Evolutionary conservation across 78 protist species (phyloP), one percentile per base, ranked within the genome.

Genomic region (Bodo saltans): DNA sequence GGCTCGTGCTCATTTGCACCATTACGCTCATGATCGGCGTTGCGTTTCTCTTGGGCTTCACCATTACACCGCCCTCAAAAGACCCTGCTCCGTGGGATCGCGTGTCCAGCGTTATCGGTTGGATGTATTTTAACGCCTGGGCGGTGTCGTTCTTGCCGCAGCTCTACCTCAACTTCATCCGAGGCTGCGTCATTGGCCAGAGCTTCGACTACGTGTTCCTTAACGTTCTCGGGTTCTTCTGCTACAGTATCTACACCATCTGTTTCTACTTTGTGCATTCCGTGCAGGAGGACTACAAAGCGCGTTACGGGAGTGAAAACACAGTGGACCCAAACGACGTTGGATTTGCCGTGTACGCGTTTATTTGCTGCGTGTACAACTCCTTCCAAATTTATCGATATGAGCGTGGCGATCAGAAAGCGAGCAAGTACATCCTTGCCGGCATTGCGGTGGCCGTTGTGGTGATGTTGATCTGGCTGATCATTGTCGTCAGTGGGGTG

Each of bases 51-150:
- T 4, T 74, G n/a, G 79, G 79, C 34, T 42, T 74, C 70, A 42
- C 47, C 34, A 12, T 74, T 3, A 17, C 29, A 12, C 47, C 47
- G 42, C 60, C 29, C 30, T 33, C 79, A 21, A 32, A 74, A 21
- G 79, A 74, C 60, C 79, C 79, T 3, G 42, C 47, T 3, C 79
- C 79, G 30, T 76, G 81, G 81, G 81, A 17, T 25, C 37, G 69
- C 72, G 35, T 76, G 37, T 33, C 69, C 37, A 3, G 38, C 69
- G 81, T 83, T 28, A 69, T 39, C 32, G 98, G 98, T 0, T 93
- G 95, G 94, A 42, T 74, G 12, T 95, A 92, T 84, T 91, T 92
- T 75, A 88, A 83, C 26, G 86, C 90, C 26, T 95, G 98, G 98
- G 37, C 84, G 0, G 42, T 92, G 0, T 87, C 93, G 35, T 95